Conservation (phyloP, 345 rosid genomes). For the Iberis pinnata region DNA sequence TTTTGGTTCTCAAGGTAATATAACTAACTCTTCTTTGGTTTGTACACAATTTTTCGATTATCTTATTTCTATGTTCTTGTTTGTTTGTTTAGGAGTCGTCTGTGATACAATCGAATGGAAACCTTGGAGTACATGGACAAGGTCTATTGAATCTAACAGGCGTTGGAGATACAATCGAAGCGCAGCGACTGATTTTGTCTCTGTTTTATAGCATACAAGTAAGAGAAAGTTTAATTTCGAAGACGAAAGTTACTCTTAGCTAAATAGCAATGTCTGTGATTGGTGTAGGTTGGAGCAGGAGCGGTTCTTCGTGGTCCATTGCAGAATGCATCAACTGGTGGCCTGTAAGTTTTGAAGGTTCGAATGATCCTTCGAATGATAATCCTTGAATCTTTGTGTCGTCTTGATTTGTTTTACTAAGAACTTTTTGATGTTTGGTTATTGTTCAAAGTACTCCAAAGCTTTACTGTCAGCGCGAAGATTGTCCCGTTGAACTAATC, state of each 20-base stretch:
- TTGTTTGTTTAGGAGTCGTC: slow-evolving; percentile 27
- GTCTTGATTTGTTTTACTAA: slow-evolving; percentile 7
- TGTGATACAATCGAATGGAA: slow-evolving; percentile 32
- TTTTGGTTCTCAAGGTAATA: slow-evolving; percentile 84
- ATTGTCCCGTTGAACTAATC: slow-evolving; percentile 73
- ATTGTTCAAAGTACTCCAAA: slow-evolving; percentile 53
- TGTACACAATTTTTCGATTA: not conserved
- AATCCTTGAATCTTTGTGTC: not conserved
- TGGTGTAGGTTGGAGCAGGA: slow-evolving; percentile 76
- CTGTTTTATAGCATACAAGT: slow-evolving; percentile 32
- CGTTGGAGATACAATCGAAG: slow-evolving; percentile 31
- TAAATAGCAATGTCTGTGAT: slow-evolving; percentile 2
- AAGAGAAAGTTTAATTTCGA: not conserved
- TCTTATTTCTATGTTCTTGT: not conserved
- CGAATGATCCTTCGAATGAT: slow-evolving; percentile 26
- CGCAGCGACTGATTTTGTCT: slow-evolving; percentile 31
- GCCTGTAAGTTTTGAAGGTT: slow-evolving; percentile 57
- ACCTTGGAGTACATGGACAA: slow-evolving; percentile 35
- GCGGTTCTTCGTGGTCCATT: slow-evolving; percentile 69
- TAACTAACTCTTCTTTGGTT: not conserved
- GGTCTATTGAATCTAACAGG: slow-evolving; percentile 31
- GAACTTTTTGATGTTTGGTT: slow-evolving; percentile 8
- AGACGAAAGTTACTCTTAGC: not conserved
- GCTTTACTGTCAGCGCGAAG: slow-evolving; percentile 66
- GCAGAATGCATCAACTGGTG: slow-evolving; percentile 61